Percentiles rank a stretch among this genome's conserved stretches.
Evolutionary conservation across 225 moss, liverwort and hornwort genomes (phyloP).

Genomic region (Physcomitrium patens): DNA sequence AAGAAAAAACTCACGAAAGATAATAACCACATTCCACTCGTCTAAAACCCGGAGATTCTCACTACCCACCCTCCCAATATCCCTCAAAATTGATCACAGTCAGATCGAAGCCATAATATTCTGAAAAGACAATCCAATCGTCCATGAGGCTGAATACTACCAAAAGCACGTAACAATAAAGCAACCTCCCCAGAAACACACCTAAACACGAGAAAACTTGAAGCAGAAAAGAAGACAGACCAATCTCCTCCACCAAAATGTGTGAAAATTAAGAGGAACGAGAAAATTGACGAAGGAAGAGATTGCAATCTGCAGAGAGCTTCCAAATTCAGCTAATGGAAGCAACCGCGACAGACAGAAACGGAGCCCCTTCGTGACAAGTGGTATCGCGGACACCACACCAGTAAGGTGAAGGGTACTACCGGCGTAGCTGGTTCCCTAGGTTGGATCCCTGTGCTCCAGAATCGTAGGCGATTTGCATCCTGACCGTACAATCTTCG

Average conservation of each 20-base stretch:
- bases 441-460: no score
- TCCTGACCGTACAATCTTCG: no score
- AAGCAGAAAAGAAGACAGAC: not conserved
- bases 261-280: no score
- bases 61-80: not conserved
- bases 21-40: not conserved
- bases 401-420: no score
- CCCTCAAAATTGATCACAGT: not conserved
- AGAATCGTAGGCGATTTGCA: no score
- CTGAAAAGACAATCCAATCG: not conserved
- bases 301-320: not conserved
- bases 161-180: not conserved
- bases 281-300: not conserved
- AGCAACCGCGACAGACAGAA: constrained; percentile 11
- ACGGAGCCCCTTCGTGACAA: constrained; percentile 23
- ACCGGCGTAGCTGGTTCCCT: no score
- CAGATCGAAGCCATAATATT: no score
- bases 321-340: constrained; percentile 25
- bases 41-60: constrained; percentile 34
- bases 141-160: not conserved
- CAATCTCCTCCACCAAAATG: not conserved
- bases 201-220: not conserved
- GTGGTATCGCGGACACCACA: no score
- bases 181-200: not conserved
- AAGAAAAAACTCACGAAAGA: not conserved